Conservation (phyloP, 2,329 filamentous ascomycete species). For the Fusarium illudens region DNA sequence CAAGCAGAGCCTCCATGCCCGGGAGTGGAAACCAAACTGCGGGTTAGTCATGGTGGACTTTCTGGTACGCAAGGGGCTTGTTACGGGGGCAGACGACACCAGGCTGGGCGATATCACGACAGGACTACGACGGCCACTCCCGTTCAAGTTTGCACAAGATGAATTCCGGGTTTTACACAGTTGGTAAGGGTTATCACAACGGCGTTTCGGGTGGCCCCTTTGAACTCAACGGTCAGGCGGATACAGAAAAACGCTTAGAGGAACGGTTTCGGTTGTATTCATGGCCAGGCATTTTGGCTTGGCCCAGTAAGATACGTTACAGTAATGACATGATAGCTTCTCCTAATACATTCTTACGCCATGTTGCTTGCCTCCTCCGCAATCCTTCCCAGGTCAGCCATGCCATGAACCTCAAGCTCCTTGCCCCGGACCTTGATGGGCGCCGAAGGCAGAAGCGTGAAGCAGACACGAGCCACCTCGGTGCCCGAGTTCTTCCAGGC, state of each 20-base stretch:
- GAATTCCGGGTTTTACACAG: conserved; percentile 18
- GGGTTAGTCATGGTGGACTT: conserved; percentile 53
- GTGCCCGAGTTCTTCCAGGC: conserved; percentile 35
- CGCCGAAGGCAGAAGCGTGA: conserved; percentile 31
- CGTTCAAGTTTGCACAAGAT: conserved; percentile 38
- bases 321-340: background rate
- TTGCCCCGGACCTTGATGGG: conserved; percentile 29
- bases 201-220: background rate
- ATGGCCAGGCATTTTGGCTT: background rate
- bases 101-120: conserved; percentile 32
- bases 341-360: background rate
- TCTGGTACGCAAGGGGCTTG: conserved; percentile 43
- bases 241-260: background rate
- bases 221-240: background rate
- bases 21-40: conserved; percentile 51
- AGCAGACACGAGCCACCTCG: conserved; percentile 33
- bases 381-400: conserved; percentile 34
- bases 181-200: conserved; percentile 6
- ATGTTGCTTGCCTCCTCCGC: conserved; percentile 23
- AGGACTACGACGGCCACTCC: conserved; percentile 39
- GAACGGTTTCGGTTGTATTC: background rate
- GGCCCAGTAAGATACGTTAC: background rate
- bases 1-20: conserved; percentile 37
- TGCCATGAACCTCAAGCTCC: conserved; percentile 34
- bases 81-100: conserved; percentile 38